Base-by-base conservation (phyloP, 257 asterid genomes). In the Solanum boliviense region DNA sequence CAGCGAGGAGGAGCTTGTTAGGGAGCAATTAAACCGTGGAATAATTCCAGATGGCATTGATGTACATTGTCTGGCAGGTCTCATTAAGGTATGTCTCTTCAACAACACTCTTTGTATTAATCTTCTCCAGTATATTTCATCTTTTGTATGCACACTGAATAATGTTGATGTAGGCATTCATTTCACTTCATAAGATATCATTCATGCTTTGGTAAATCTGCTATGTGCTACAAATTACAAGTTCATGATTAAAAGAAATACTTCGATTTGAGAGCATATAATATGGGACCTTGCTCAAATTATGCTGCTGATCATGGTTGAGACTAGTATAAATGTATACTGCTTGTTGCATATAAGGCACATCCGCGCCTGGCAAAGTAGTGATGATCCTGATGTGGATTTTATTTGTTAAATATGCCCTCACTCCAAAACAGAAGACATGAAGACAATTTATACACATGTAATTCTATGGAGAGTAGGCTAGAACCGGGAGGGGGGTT, bases 11-110 rank as follows among this genome's bases (percentile, higher is more conserved):
- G 99, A 98, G 92, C 93, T 91, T 88, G 99, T 96, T n/a, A 93
- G 99, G 93, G 95, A 95, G 89, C 98, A 94, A 88, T 85, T 98
- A 88, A 96, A 96, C 94, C 44, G 95, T 81, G 99, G 99, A 35
- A 92, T 93, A 52, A 91, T 98, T 85, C 98, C 98, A 18, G 94
- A 93, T 58, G 99, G 96, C 89, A 93, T 95, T 70, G 99, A 96
- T 71, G 99, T 98, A 85, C 99, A 98, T 91, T 98, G 99, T 87
- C 91, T 98, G 93, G 99, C 97, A 2, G 99, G 99, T 73, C 94
- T 98, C 44, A 95, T 98, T 90, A 98, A 98, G 98, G 99, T 96
- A 89, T 60, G 74, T 13, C 27, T 85, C 20, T 65, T 11, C 83
- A 36, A 21, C 72, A 7, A 36, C 48, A 15, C 72, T 29, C 39